Evolutionary conservation across 2,329 filamentous ascomycete species (phyloP), one percentile per base, ranked within the genome.

Genomic region (Orbilia quercus): DNA sequence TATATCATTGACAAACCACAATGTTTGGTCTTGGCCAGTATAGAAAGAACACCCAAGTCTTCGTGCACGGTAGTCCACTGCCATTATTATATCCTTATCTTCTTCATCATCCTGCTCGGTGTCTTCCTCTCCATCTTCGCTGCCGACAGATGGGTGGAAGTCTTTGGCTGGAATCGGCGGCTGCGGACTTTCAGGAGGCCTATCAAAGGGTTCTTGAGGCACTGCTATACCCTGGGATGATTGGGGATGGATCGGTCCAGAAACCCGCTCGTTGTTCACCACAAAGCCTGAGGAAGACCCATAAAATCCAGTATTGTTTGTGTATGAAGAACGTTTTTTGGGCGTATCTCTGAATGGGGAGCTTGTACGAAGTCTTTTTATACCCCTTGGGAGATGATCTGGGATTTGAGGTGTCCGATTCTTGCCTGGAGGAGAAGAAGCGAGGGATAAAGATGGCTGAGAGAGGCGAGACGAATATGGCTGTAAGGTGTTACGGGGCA

Each of bases 51-150:
- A 78, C 1, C 77, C 77, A 12, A 78, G 70, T 28, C 75, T 76
- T 11, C 53, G 45, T 1, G 75, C 75, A 42, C 63, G 71, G 7
- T 76, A 75, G 48, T 78, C 77, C 11, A 78, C 59, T 7, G 76
- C 77, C 76, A 77, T 77, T 16, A 78, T 76, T 14, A 78, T 58
- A 36, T 74, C 76, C 48, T 76, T 74, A 2, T 57, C 71, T 11
- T 76, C 74, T 1, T 62, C 67, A 7, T 73, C 81, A 89, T 91
- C 80, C 87, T 86, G 77, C 91, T 48, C 20, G 40, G 20, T n/a
- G 2, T 11, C 18, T 14, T 20, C 16, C 14, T 9, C 16, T 55
- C 31, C 23, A 9, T 47, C 20, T 34, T 36, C 31, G 14, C 16
- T 5, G 20, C 16, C 0, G 51, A 25, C 16, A 59, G 34, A 11